Conservation (phyloP, 1,284 basidiomycete species). For the Cerrena zonata region DNA sequence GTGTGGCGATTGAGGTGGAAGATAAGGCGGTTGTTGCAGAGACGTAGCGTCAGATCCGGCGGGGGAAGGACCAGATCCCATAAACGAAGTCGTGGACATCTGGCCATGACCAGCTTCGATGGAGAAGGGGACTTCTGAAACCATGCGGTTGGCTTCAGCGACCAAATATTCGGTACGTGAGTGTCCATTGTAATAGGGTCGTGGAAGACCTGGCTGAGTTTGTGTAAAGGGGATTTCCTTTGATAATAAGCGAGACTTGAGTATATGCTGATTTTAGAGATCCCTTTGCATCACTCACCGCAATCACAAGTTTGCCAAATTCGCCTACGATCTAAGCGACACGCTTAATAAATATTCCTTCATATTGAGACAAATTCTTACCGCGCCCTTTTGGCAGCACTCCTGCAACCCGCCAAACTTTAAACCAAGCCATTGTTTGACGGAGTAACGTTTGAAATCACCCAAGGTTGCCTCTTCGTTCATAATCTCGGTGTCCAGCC, state of each 20-base stretch:
- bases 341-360: too few relatives aligned
- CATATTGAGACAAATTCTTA: slow-evolving; percentile 35
- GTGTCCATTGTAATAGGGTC: slow-evolving; percentile 68
- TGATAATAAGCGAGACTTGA: too few relatives aligned
- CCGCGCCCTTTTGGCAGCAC: slow-evolving; percentile 77
- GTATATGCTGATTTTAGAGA: neutral
- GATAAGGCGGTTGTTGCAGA: slow-evolving; percentile 1
- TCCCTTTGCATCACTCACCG: slow-evolving; percentile 45
- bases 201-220: slow-evolving; percentile 76
- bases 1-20: neutral
- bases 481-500: slow-evolving; percentile 79
- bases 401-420: slow-evolving; percentile 88
- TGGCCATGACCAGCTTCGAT: slow-evolving; percentile 28
- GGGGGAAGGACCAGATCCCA: slow-evolving; percentile 13
- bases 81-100: neutral
- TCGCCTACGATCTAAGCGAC: slow-evolving; percentile 68
- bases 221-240: slow-evolving; percentile 77
- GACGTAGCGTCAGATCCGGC: slow-evolving; percentile 7
- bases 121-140: slow-evolving; percentile 52
- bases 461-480: slow-evolving; percentile 77
- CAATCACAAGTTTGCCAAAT: slow-evolving; percentile 72
- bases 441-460: slow-evolving; percentile 77
- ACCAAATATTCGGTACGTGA: slow-evolving; percentile 56
- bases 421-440: slow-evolving; percentile 71
- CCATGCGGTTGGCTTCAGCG: slow-evolving; percentile 55